phyloP scores from a whole-genome alignment of 192 early-diverging fungal genomes.

The Rhizophagus sp. region DNA sequence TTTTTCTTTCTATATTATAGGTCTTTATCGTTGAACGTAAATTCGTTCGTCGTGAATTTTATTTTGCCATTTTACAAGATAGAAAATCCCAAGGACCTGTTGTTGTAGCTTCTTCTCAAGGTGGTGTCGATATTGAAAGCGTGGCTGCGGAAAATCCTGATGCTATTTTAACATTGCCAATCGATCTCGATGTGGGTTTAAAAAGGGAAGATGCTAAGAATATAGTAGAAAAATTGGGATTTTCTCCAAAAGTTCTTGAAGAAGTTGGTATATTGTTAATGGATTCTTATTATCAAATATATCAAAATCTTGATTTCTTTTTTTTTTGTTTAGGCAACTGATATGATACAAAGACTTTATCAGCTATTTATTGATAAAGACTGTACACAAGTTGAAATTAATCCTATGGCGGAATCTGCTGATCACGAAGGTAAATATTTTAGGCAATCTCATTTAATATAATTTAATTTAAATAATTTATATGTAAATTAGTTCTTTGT shows the following conservation, averaged over 20 bases:
- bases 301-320: background rate
- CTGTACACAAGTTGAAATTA: conserved; percentile 98
- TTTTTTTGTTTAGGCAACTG: conserved; percentile 65
- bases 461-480: conserved; percentile 1
- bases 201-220: conserved; percentile 68
- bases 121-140: conserved; percentile 97
- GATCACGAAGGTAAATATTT: conserved; percentile 68
- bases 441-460: background rate
- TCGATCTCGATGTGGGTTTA: conserved; percentile 89
- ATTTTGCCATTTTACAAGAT: conserved; percentile 99
- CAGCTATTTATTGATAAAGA: conserved; percentile 97
- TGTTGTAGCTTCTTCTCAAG: conserved; percentile 94
- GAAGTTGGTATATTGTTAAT: conserved; percentile 39
- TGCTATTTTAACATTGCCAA: conserved; percentile 88
- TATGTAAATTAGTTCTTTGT: conserved; percentile 64
- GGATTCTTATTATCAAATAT: background rate
- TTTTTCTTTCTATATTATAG: conserved; percentile 24
- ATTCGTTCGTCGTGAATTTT: conserved; percentile 96
- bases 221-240: conserved; percentile 87
- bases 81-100: conserved; percentile 93
- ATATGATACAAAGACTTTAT: conserved; percentile 91
- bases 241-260: conserved; percentile 75
- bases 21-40: conserved; percentile 96
- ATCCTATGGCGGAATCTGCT: conserved; percentile 92
- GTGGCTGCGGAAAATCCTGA: conserved; percentile 96